Percentiles rank a stretch among this genome's conserved stretches.
Conservation (phyloP, 345 rosid species). For the Toxicodendron radicans region DNA sequence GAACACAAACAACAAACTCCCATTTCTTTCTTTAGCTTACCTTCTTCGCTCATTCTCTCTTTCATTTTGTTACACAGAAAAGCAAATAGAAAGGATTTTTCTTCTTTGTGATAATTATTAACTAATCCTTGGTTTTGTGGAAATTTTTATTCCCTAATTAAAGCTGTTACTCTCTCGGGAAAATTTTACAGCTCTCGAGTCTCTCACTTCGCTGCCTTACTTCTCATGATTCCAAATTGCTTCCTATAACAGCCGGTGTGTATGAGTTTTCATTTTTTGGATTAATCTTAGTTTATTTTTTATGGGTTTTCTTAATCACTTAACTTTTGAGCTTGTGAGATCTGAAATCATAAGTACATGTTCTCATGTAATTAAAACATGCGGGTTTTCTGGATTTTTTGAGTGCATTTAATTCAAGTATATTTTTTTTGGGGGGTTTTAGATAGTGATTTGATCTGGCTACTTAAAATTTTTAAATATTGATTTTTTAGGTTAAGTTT, state of each 20-base stretch:
- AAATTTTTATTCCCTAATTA: background rate
- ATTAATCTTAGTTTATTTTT: constrained; percentile 16
- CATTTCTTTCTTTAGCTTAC: background rate
- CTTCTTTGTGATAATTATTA: constrained; percentile 9
- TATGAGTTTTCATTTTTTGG: constrained; percentile 24
- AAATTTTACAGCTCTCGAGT: constrained; percentile 12
- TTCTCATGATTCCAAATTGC: constrained; percentile 25
- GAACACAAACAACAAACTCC: constrained; percentile 2
- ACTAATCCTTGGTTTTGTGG: constrained; percentile 28
- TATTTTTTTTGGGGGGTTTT: constrained; percentile 6
- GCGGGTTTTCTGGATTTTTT: constrained; percentile 19
- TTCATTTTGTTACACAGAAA: background rate
- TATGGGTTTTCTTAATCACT: constrained; percentile 29
- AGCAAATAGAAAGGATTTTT: constrained; percentile 9
- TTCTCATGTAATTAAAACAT: constrained; percentile 11
- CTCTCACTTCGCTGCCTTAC: constrained; percentile 21
- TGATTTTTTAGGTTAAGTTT: constrained; percentile 11
- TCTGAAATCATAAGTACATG: constrained; percentile 35
- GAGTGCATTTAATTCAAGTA: constrained; percentile 25
- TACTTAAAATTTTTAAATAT: constrained; percentile 9
- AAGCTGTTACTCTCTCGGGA: constrained; percentile 20
- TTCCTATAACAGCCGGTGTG: constrained; percentile 36
- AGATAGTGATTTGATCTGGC: constrained; percentile 28
- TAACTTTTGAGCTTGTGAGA: constrained; percentile 35
- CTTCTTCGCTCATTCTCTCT: background rate